Evolutionary conservation across 495 filamentous ascomycete species (phyloP), one percentile per base, ranked within the genome.

Genomic region (Xylaria castorea): DNA sequence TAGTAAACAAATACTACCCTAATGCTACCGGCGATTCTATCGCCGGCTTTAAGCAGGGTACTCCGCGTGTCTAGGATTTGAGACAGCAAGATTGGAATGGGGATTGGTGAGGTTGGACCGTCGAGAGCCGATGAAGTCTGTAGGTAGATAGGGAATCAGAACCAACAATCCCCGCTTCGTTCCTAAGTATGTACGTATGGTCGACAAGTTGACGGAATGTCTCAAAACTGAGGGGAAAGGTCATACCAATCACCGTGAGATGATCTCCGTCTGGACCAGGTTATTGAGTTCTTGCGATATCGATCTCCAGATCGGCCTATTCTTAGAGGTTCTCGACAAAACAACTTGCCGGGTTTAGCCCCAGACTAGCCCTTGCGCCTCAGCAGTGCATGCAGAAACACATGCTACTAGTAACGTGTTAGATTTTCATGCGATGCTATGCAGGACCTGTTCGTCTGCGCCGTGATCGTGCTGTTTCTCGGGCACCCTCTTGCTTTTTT

Each of bases 101-200:
- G 30, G 11, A 38, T 60, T 20, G n/a, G 55, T 36, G n/a, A 32
- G 8, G 18, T 8, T 36, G n/a, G 27, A 58, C 51, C 30, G 30
- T 36, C 55, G 32, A 60, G 51, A 12, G 55, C 27, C 53, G 27
- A 61, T 57, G 53, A 27, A 53, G 50, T n/a, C n/a, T n/a, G n/a
- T 12, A 53, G 50, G 22, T 27, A 12, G 50, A 14, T 25, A 53
- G 50, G 50, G 50, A 30, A 32, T 18, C 7, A 30, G n/a, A 14
- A 55, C 51, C 53, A 60, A 60, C 55, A 36, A 60, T 32, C 55
- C 55, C 55, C 55, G 55, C 30, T 32, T 60, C 55, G 32, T 60
- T 60, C 8, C 55, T n/a, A 36, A 8, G 55, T n/a, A 34, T 25
- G 30, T n/a, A 36, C 18, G 55, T n/a, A 34, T 25, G 30, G 32